Conservation (phyloP, 2,329 filamentous ascomycete species). For the Exophiala viscosa region DNA sequence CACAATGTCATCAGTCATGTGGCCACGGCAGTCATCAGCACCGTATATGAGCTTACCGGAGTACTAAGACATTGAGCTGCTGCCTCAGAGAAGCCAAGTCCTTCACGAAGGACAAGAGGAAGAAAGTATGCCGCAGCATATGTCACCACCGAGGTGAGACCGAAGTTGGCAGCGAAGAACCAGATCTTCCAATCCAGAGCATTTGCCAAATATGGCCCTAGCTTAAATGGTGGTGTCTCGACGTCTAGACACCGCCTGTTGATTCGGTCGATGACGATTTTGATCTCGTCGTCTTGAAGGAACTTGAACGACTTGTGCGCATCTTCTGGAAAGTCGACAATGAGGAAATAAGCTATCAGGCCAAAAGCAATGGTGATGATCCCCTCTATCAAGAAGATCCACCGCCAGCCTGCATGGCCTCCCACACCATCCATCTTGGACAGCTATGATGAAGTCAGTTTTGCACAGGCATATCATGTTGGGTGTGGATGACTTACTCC, state of each 20-base stretch:
- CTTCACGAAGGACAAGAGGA: slow-evolving; percentile 64
- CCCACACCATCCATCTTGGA: neutral
- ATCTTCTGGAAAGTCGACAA: slow-evolving; percentile 42
- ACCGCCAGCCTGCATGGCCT: slow-evolving; percentile 1
- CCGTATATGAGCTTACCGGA: slow-evolving; percentile 45
- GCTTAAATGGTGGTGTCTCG: slow-evolving; percentile 45
- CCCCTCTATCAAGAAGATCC: slow-evolving; percentile 19
- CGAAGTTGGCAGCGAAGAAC: slow-evolving; percentile 52
- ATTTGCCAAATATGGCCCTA: slow-evolving; percentile 46
- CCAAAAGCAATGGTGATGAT: slow-evolving; percentile 40
- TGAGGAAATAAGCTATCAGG: slow-evolving; percentile 39
- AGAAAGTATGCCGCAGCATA: slow-evolving; percentile 78
- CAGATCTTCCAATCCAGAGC: slow-evolving; percentile 53
- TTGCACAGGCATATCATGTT: neutral
- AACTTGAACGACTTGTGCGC: slow-evolving; percentile 33
- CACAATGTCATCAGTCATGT: neutral
- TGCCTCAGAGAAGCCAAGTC: slow-evolving; percentile 64
- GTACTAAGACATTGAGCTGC: slow-evolving; percentile 68
- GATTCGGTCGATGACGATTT: slow-evolving; percentile 43
- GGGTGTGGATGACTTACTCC: neutral
- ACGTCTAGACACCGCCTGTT: slow-evolving; percentile 54
- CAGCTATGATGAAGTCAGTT: neutral
- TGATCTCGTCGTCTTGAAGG: slow-evolving; percentile 29
- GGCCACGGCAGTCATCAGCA: neutral
- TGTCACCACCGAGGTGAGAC: slow-evolving; percentile 60